Conservation (phyloP, 805 yeast species). For the Candida nanaspora region DNA sequence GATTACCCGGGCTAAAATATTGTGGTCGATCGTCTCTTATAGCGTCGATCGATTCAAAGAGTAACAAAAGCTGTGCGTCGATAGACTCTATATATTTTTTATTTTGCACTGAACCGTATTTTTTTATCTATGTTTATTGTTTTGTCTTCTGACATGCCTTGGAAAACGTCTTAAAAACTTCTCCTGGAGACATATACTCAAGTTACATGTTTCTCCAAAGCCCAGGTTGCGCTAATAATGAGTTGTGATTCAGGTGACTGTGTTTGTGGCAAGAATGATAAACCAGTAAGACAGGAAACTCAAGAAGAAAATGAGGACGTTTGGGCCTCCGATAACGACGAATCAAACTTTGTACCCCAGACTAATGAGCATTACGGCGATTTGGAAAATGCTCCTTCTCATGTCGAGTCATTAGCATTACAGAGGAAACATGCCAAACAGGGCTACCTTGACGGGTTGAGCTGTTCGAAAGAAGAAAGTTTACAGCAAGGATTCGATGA, state of each 20-base stretch:
- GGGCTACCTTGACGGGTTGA: constrained; percentile 80
- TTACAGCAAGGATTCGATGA: constrained; percentile 77
- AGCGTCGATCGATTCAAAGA: too few species aligned
- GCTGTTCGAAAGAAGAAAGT: constrained; percentile 57
- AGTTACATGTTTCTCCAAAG: too few species aligned
- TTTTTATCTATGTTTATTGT: too few species aligned
- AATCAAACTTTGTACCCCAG: constrained; percentile 16
- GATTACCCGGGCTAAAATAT: too few species aligned
- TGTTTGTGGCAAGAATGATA: neutral
- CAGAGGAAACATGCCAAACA: constrained; percentile 63
- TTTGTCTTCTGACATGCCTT: too few species aligned
- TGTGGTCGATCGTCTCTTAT: too few species aligned
- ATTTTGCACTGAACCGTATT: too few species aligned
- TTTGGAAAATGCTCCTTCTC: constrained; percentile 16
- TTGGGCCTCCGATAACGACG: constrained; percentile 28
- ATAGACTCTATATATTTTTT: too few species aligned
- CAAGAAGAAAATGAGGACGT: constrained; percentile 16
- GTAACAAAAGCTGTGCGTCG: too few species aligned
- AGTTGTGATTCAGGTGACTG: neutral
- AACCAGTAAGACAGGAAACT: neutral
- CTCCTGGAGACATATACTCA: too few species aligned
- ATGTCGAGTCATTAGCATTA: constrained; percentile 28
- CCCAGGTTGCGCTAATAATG: neutral
- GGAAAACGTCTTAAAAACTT: too few species aligned
- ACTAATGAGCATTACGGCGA: constrained; percentile 31